Evolutionary conservation across 768 basidiomycete species (phyloP), one percentile per base, ranked within the genome.

Genomic region (Boletus subparvulus): DNA sequence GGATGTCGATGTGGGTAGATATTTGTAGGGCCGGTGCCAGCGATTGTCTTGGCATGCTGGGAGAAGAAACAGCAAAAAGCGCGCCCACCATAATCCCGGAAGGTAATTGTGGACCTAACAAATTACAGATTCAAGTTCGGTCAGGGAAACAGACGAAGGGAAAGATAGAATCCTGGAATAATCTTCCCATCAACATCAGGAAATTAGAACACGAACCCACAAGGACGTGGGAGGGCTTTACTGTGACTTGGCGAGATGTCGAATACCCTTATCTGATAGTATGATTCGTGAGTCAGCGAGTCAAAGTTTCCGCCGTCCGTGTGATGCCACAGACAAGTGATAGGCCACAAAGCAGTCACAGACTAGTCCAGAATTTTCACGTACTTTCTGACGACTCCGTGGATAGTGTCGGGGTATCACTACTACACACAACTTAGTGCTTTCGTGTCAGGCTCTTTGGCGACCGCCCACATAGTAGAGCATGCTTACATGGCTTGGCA

Each of bases 11-110:
- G 52, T 47, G 47, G 54, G 30, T 45, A 39, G 59, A 68, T 70
- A 70, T 72, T 64, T 72, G 68, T 72, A 72, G 54, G 56, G 33
- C 19, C 19, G 5, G 41, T n/a, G 37, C n/a, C 41, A 37, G 28
- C 37, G 6, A 55, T 51, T 64, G 45, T 50, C 64, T 64, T 72
- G 70, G 70, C 66, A 52, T 42, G 50, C 49, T 43, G 32, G 26
- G 56, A 49, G 43, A 52, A 47, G 19, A 33, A 45, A 42, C 14
- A 48, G 32, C 13, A 47, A 45, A 40, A 35, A 51, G 19, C 21
- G 30, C 44, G 37, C 47, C 57, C 26, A 52, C 60, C 47, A 58
- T 36, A 40, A 51, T 48, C 51, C 50, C 53, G 42, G 56, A 56
- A 41, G 42, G 40, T 49, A 59, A 52, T n/a, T 21, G 21, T 21